Conservation (phyloP, 2,329 filamentous ascomycete genomes). For the Alternaria angustiovoidea region DNA sequence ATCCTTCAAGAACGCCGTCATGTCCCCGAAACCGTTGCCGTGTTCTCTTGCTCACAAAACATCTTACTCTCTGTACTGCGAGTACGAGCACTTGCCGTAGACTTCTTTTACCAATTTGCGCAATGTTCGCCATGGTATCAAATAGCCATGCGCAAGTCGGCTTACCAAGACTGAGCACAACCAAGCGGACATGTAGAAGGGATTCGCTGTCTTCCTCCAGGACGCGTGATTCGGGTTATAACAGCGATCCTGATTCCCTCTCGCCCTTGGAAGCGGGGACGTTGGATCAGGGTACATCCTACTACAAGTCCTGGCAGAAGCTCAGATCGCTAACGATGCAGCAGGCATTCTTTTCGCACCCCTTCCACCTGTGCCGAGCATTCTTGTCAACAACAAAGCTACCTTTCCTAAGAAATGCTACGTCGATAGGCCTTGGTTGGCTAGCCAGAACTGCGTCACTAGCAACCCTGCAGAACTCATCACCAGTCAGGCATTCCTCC, state of each 20-base stretch:
- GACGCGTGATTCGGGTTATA: conserved; percentile 44
- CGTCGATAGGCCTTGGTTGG: conserved; percentile 1
- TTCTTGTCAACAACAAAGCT: conserved; percentile 12
- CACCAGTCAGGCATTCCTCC: background rate
- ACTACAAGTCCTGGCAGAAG: background rate
- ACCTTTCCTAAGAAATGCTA: conserved; percentile 15
- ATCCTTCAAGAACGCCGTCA: conserved; percentile 10
- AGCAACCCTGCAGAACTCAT: conserved; percentile 5
- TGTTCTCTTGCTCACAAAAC: background rate
- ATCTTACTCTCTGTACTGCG: conserved; percentile 3
- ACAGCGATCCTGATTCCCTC: conserved; percentile 38
- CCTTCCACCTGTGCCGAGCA: conserved; percentile 13
- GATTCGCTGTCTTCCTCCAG: conserved; percentile 39
- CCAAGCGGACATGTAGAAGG: conserved; percentile 27
- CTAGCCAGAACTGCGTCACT: background rate
- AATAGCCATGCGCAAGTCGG: conserved; percentile 12
- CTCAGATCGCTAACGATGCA: conserved; percentile 14
- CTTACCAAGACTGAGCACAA: conserved; percentile 30
- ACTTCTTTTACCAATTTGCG: conserved; percentile 11
- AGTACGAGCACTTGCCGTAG: conserved; percentile 2
- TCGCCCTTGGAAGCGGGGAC: conserved; percentile 34
- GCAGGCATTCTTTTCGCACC: conserved; percentile 14
- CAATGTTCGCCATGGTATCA: conserved; percentile 22
- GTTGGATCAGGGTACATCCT: conserved; percentile 26
- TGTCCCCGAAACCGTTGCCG: background rate